Evolutionary conservation across 768 basidiomycete genomes (phyloP), one percentile per base, ranked within the genome.

Genomic region (Phylloporus sp.): DNA sequence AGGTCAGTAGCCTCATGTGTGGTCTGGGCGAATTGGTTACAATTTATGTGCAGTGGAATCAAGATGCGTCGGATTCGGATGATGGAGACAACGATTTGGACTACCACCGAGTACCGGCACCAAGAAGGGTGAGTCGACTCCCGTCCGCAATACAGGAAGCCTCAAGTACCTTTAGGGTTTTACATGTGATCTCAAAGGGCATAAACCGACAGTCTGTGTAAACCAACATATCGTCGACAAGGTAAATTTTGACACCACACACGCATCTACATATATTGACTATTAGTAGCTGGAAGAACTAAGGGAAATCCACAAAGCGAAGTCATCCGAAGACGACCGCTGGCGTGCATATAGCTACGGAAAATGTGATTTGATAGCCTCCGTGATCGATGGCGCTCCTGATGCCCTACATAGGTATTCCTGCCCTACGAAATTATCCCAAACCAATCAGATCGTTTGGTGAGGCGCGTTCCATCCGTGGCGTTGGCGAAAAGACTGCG

Each of bases 161-260:
- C 4, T 31, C 9, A 45, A 6, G 21, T 34, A 7, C 27, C 15
- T 33, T 31, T 20, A 87, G 83, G 79, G 79, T n/a, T 90, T 79
- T 65, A 67, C 78, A 13, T 86, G 84, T 58, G 85, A 90, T 52
- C 66, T 66, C 14, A 77, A 75, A 53, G 69, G 69, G 22, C 57
- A 48, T 1, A 63, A 59, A 36, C 37, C 58, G 46, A 55, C 49
- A 1, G 58, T 59, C 5, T 81, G 79, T 48, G 70, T 71, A 4
- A 91, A 91, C 58, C 82, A 89, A 60, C 78, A 83, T 55, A 76
- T 91, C 38, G 73, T 88, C 26, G 81, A 84, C 57, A 87, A 86
- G 74, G 87, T 80, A 52, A 21, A 13, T 38, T 15, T 32, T 24
- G 11, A n/a, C 1, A 23, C 9, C n/a, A n/a, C n/a, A n/a, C n/a